These are phyloP conservation scores for Binderoboletus segoi DNA, from an alignment of 1,284 basidiomycete genomes.

Conservation along the genomic window DNA sequence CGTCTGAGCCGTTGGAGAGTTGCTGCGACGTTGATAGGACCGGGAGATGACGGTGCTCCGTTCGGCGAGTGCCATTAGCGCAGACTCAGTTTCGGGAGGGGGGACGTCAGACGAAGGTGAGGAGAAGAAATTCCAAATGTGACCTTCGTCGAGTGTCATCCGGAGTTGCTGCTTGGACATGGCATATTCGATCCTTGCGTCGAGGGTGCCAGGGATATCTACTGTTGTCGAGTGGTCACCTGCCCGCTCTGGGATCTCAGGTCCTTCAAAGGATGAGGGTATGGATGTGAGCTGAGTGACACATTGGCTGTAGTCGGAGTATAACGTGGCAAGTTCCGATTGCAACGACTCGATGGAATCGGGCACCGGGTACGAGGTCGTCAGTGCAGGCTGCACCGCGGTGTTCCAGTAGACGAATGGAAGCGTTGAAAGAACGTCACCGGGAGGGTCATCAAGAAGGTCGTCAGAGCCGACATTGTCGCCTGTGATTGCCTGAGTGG, in stretches of 20 bases:
- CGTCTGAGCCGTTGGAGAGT: constrained; percentile 58
- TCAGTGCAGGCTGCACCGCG: constrained; percentile 22
- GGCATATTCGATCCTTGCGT: constrained; percentile 46
- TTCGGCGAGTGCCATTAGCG: constrained; percentile 44
- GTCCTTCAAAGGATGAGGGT: constrained; percentile 30
- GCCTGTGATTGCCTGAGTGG: constrained; percentile 6
- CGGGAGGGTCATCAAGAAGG: constrained; percentile 12
- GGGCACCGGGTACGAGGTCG: constrained; percentile 15
- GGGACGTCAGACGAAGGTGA: constrained; percentile 5
- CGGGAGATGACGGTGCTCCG: constrained; percentile 58
- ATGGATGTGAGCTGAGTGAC: constrained; percentile 48
- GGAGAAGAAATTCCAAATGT: constrained; percentile 58
- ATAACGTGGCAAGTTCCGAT: constrained; percentile 46
- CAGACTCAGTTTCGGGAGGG: constrained; percentile 24
- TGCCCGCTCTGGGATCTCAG: constrained; percentile 10
- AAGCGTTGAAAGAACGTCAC: constrained; percentile 20
- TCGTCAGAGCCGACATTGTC: constrained; percentile 4
- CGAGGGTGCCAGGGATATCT: constrained; percentile 34
- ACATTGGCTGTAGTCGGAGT: constrained; percentile 51
- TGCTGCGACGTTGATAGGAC: constrained; percentile 63
- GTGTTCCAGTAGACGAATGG: constrained; percentile 30
- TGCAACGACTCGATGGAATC: constrained; percentile 28
- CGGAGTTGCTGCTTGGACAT: constrained; percentile 69
- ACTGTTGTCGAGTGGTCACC: constrained; percentile 6
- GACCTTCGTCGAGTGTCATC: constrained; percentile 62